phyloP scores from a whole-genome alignment of 257 asterid genomes.

The Sherardia arvensis region DNA sequence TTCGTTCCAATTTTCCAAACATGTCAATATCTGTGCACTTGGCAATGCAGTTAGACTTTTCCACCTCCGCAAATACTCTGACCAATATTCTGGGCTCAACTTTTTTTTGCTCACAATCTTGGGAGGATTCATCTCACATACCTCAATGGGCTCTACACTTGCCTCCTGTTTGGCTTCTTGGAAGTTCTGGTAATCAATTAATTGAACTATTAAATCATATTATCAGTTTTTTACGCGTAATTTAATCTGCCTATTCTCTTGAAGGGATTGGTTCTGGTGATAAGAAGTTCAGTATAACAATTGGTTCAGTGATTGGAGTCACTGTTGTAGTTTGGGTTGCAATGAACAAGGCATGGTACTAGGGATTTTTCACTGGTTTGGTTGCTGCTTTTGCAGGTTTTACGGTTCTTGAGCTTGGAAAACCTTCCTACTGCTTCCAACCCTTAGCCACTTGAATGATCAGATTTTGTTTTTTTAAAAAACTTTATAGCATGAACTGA shows the following conservation, averaged over 20 bases:
- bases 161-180: conserved; percentile 36
- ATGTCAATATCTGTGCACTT: conserved; percentile 32
- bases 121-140: conserved; percentile 51
- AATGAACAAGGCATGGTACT: conserved; percentile 45
- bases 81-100: conserved; percentile 54
- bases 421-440: conserved; percentile 30
- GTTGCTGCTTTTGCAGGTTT: conserved; percentile 31
- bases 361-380: conserved; percentile 46
- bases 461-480: too few relatives aligned
- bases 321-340: conserved; percentile 50
- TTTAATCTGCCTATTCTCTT: too few relatives aligned
- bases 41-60: conserved; percentile 18
- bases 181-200: conserved; percentile 29
- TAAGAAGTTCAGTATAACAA: conserved; percentile 34
- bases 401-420: conserved; percentile 33
- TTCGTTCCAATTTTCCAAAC: conserved; percentile 45
- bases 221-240: neutral
- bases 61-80: conserved; percentile 35
- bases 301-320: conserved; percentile 53
- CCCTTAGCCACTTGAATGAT: conserved; percentile 13
- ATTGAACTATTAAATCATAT: neutral
- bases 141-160: conserved; percentile 37
- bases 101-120: conserved; percentile 42
- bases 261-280: conserved; percentile 41
- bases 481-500: neutral